Evolutionary conservation across 768 basidiomycete species (phyloP), one percentile per base, ranked within the genome.

Genomic region (Boletus speciosus): DNA sequence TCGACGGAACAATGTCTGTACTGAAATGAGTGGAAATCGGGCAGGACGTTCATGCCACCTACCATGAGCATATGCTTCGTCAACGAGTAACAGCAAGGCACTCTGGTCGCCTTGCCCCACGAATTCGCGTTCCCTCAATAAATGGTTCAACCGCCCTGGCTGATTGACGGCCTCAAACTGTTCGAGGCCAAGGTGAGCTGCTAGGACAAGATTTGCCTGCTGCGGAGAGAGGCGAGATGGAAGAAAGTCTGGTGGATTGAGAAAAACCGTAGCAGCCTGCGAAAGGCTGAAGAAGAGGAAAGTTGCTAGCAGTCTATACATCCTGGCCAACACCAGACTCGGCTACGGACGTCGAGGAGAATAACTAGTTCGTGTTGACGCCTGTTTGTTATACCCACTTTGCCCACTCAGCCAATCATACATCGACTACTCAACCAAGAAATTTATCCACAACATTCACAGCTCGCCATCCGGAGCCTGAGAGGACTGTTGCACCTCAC

Each of bases 131-230:
- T 80, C 76, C 36, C 60, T 64, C 48, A 62, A 57, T 1, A 70
- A 10, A 21, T 61, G 48, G 37, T 57, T 45, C 8, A 64, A 29
- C 31, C 64, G 54, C 45, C 61, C 58, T 29, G 66, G 57, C 48
- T 71, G 65, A 55, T 74, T 73, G 29, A 83, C 66, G 25, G 74
- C 70, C 63, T 87, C 85, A 59, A 84, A 84, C 19, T 70, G 70
- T 61, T 90, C 88, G 6, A 90, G 77, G n/a, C 84, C 83, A 11
- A 90, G 78, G 66, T 90, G 87, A 49, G 79, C 81, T 19, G 86
- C 80, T 32, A 91, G 73, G 6, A 76, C 81, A 35, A 81, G 76
- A 60, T 78, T 82, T 40, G 84, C 84, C 47, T 81, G 79, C 39
- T 78, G 74, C 27, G 77, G 73, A 19, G 80, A 77, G 25, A 84